phyloP scores from a whole-genome alignment of 768 basidiomycete species.

The Termitomyces sp. region DNA sequence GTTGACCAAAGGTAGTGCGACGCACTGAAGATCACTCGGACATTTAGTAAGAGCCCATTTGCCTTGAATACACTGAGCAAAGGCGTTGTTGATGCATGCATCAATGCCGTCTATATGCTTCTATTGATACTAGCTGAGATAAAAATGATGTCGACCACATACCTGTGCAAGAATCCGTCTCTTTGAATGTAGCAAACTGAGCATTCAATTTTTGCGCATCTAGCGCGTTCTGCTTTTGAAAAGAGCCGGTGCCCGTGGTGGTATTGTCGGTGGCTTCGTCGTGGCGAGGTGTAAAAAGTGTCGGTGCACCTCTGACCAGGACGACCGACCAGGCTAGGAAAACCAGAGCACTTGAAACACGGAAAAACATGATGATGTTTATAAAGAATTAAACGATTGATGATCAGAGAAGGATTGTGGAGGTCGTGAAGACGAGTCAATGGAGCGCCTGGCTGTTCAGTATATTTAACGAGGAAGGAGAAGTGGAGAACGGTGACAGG shows the following conservation, averaged over 20 bases:
- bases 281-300: conserved; percentile 19
- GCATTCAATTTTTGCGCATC: conserved; percentile 48
- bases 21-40: conserved; percentile 32
- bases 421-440: conserved; percentile 16
- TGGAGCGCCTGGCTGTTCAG: conserved; percentile 18
- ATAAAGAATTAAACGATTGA: background rate
- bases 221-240: conserved; percentile 39
- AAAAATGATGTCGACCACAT: conserved; percentile 10
- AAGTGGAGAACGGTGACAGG: background rate
- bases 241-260: conserved; percentile 6
- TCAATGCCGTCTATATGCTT: conserved; percentile 24
- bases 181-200: conserved; percentile 41
- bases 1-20: conserved; percentile 47
- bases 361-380: conserved; percentile 5
- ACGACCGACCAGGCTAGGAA: conserved; percentile 20
- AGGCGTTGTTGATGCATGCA: conserved; percentile 36
- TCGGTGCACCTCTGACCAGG: conserved; percentile 32
- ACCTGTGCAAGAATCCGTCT: conserved; percentile 46
- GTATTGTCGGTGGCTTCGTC: conserved; percentile 20
- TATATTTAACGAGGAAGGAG: background rate
- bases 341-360: conserved; percentile 6
- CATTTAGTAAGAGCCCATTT: conserved; percentile 39
- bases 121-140: conserved; percentile 21
- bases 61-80: conserved; percentile 41
- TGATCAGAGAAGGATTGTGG: conserved; percentile 10